Evolutionary conservation across 371 early-diverging fungal genomes (phyloP).

Genomic region (Mucor circinelloides): DNA sequence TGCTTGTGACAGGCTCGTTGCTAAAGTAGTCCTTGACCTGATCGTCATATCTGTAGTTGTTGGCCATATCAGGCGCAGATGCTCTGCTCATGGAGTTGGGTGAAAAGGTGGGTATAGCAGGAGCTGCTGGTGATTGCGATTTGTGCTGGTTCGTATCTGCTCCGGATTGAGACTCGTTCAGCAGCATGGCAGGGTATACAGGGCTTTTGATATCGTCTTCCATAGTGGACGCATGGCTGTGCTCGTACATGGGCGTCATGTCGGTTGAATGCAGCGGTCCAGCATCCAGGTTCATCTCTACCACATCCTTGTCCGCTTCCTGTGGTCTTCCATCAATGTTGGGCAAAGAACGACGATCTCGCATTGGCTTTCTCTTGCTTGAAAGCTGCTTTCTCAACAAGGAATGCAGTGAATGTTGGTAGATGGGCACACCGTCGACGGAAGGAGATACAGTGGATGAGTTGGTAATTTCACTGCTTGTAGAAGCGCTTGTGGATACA

Average conservation of each 20-base stretch:
- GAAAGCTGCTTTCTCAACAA: conserved; percentile 36
- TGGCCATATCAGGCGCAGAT: conserved; percentile 5
- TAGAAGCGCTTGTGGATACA: neutral
- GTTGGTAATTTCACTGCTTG: neutral
- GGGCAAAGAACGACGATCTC: conserved; percentile 20
- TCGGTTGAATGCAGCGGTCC: neutral
- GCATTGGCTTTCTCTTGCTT: conserved; percentile 15
- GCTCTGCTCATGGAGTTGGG: conserved; percentile 2
- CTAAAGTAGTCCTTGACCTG: conserved; percentile 12
- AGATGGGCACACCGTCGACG: conserved; percentile 23
- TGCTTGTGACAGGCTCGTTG: neutral
- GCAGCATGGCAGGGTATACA: conserved; percentile 36
- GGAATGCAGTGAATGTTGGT: conserved; percentile 37
- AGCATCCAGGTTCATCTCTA: conserved; percentile 39
- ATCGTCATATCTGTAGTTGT: neutral
- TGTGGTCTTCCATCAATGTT: conserved; percentile 5
- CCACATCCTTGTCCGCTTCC: conserved; percentile 44
- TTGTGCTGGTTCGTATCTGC: neutral
- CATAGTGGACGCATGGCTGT: neutral
- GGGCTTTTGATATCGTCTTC: conserved; percentile 12
- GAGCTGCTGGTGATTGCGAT: neutral
- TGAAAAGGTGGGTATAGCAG: neutral
- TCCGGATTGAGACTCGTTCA: conserved; percentile 18
- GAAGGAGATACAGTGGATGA: neutral
- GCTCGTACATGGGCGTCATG: neutral